Conservation (phyloP, 805 yeast genomes). For the Ogataea angusta region DNA sequence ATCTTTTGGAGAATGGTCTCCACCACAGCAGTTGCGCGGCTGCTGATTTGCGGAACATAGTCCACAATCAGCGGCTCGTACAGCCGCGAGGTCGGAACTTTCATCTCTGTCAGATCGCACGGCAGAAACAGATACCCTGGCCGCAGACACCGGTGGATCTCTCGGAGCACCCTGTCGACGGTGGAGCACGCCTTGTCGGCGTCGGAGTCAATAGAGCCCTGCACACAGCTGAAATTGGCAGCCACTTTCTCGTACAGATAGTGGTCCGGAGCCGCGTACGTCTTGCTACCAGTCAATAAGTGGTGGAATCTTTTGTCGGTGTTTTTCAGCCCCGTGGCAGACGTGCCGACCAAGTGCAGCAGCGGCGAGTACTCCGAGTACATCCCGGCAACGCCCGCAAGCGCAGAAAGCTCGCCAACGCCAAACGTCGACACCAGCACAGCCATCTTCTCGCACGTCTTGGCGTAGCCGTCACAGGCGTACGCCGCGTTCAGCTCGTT, state of each 20-base stretch:
- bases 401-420: slow-evolving; percentile 50
- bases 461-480: slow-evolving; percentile 48
- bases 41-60: slow-evolving; percentile 18
- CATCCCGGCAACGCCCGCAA: slow-evolving; percentile 48
- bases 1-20: slow-evolving; percentile 34
- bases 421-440: slow-evolving; percentile 48
- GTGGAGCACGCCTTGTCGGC: slow-evolving; percentile 50
- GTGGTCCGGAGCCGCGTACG: slow-evolving; percentile 59
- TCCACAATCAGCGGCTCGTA: slow-evolving; percentile 27
- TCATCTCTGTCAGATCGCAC: slow-evolving; percentile 60
- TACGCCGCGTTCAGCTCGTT: slow-evolving; percentile 52
- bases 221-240: slow-evolving; percentile 49
- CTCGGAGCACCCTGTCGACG: slow-evolving; percentile 63
- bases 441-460: slow-evolving; percentile 32
- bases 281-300: slow-evolving; percentile 49
- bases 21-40: slow-evolving; percentile 23
- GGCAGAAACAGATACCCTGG: slow-evolving; percentile 88
- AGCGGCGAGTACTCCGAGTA: slow-evolving; percentile 46
- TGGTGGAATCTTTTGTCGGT: slow-evolving; percentile 46
- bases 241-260: slow-evolving; percentile 63
- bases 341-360: slow-evolving; percentile 50
- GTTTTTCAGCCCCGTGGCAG: slow-evolving; percentile 20
- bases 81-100: slow-evolving; percentile 38
- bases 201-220: slow-evolving; percentile 45
- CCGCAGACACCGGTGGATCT: slow-evolving; percentile 55